A percentile compares a stretch with the other conserved stretches of the same genome.
Evolutionary conservation across 2,329 filamentous ascomycete species (phyloP).

Genomic region (Hypoxylon sp.): DNA sequence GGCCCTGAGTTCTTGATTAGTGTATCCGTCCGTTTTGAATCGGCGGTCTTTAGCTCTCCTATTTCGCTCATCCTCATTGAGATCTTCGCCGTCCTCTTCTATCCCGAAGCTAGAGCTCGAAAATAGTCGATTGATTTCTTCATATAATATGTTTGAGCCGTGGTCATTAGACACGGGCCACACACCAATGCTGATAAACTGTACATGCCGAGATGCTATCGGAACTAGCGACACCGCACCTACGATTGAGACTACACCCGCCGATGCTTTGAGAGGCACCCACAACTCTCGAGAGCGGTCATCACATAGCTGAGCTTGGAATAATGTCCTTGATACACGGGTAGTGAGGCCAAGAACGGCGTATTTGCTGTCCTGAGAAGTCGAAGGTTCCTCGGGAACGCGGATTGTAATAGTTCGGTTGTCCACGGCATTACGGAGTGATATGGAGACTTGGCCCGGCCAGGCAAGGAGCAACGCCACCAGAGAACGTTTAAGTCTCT

Average conservation of each 20-base stretch:
- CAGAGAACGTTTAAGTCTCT: slow-evolving; percentile 70
- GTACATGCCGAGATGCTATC: slow-evolving; percentile 77
- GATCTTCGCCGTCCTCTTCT: slow-evolving; percentile 63
- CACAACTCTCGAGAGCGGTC: slow-evolving; percentile 70
- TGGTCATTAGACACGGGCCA: slow-evolving; percentile 71
- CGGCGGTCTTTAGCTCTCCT: slow-evolving; percentile 43
- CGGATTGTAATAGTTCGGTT: slow-evolving; percentile 59
- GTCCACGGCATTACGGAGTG: slow-evolving; percentile 66
- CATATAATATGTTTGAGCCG: slow-evolving; percentile 77
- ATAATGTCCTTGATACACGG: slow-evolving; percentile 68
- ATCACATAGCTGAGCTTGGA: slow-evolving; percentile 76
- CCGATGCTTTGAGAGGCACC: slow-evolving; percentile 79
- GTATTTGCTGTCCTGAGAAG: slow-evolving; percentile 15
- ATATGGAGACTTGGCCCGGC: slow-evolving; percentile 69
- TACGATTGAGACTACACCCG: slow-evolving; percentile 71
- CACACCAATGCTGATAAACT: slow-evolving; percentile 87
- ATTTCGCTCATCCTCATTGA: slow-evolving; percentile 54
- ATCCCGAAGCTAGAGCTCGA: slow-evolving; percentile 81
- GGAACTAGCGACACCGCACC: slow-evolving; percentile 81
- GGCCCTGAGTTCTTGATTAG: slow-evolving; percentile 66
- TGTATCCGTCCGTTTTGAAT: slow-evolving; percentile 64
- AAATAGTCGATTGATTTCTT: slow-evolving; percentile 85
- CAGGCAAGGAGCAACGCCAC: slow-evolving; percentile 80
- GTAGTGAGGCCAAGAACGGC: slow-evolving; percentile 40
- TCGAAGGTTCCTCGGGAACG: slow-evolving; percentile 32